These are phyloP conservation scores for Moesziomyces sp. DNA, from an alignment of 1,284 basidiomycete species.

Conservation along the genomic window DNA sequence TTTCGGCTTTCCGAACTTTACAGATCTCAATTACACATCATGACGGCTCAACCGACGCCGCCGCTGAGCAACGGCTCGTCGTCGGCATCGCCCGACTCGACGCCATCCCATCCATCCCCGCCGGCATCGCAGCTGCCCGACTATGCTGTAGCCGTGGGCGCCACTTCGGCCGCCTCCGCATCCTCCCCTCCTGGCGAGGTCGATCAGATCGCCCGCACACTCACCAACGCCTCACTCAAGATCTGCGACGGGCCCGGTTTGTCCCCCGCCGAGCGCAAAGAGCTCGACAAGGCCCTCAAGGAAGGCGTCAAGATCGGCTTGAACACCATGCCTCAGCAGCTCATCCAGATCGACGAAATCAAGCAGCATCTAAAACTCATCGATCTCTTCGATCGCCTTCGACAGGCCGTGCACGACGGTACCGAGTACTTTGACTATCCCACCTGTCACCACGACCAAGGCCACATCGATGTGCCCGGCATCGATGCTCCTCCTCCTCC, in stretches of 20 bases:
- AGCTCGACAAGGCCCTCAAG: conserved; percentile 30
- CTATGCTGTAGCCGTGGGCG: conserved; percentile 16
- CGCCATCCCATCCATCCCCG: conserved; percentile 1
- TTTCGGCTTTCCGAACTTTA: no score
- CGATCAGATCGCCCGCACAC: conserved; percentile 18
- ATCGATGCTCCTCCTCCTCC: conserved; percentile 46
- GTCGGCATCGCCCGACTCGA: conserved; percentile 9
- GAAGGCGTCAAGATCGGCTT: conserved; percentile 35
- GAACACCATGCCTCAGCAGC: not conserved
- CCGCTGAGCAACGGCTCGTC: conserved; percentile 29
- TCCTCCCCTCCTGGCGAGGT: conserved; percentile 5
- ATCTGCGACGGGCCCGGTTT: conserved; percentile 39
- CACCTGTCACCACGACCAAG: conserved; percentile 23
- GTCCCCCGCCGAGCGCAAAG: conserved; percentile 23
- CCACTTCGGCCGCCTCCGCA: not conserved
- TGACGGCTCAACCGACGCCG: conserved; percentile 19
- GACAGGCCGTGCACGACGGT: conserved; percentile 28
- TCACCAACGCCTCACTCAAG: conserved; percentile 24
- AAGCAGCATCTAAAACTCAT: conserved; percentile 44
- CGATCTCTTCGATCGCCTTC: conserved; percentile 42
- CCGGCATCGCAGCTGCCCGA: conserved; percentile 20
- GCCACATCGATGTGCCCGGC: conserved; percentile 38
- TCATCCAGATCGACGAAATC: conserved; percentile 25
- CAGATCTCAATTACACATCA: not conserved
- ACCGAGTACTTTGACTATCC: conserved; percentile 47